Percentiles rank a stretch among this genome's conserved stretches.
These are phyloP conservation scores for Trichocomaceae sp. DNA, from an alignment of 2,329 filamentous ascomycete species.

Conservation along the genomic window DNA sequence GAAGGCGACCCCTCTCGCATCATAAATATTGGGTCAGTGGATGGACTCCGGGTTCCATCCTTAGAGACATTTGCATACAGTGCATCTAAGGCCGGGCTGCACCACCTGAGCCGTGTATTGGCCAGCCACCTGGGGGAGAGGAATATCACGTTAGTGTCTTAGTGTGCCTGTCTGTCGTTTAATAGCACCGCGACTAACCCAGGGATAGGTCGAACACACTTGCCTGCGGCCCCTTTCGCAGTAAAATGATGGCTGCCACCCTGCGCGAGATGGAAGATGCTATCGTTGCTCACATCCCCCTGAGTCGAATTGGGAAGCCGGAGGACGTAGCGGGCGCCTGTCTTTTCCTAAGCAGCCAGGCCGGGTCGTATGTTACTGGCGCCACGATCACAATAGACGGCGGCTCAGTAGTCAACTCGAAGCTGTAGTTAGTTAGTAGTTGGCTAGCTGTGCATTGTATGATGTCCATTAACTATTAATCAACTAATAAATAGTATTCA, in stretches of 20 bases:
- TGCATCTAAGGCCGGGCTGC: conserved; percentile 48
- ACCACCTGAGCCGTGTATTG: conserved; percentile 47
- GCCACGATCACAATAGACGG: conserved; percentile 59
- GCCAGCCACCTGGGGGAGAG: conserved; percentile 47
- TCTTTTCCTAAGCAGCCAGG: conserved; percentile 61
- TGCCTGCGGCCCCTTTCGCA: conserved; percentile 61
- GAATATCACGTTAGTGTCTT: conserved; percentile 43
- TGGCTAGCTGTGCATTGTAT: not conserved
- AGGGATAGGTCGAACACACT: conserved; percentile 53
- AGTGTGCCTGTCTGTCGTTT: conserved; percentile 35
- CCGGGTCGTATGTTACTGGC: conserved; percentile 61
- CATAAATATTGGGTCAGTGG: conserved; percentile 50
- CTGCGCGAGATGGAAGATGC: conserved; percentile 45
- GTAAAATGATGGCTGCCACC: conserved; percentile 50
- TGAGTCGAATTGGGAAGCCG: conserved; percentile 60
- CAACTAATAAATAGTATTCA: too few relatives aligned
- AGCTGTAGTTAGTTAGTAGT: conserved; percentile 29
- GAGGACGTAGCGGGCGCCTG: conserved; percentile 66
- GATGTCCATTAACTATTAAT: too few relatives aligned
- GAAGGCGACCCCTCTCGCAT: conserved; percentile 41
- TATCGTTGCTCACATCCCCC: conserved; percentile 52
- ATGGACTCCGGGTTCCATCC: conserved; percentile 48
- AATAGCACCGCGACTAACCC: not conserved
- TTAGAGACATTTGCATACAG: conserved; percentile 49
- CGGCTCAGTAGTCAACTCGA: conserved; percentile 40